Conservation (phyloP, 2,329 filamentous ascomycete species). For the Dendrostoma leiphaemia region DNA sequence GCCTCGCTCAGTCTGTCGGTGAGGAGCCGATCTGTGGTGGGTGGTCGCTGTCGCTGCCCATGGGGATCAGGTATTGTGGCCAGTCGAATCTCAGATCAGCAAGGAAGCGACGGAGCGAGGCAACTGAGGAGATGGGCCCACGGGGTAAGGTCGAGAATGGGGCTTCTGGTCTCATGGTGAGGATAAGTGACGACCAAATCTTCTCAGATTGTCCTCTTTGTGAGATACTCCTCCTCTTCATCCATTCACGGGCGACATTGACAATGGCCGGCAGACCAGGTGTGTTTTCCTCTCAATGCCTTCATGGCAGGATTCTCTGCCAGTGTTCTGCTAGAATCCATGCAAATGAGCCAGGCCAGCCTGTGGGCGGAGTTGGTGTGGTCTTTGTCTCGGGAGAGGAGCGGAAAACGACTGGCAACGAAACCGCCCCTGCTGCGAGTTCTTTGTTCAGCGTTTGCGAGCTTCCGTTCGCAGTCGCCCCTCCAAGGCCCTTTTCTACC, state of each 20-base stretch:
- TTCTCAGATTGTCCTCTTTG: conserved; percentile 32
- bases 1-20: neutral
- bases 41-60: conserved; percentile 10
- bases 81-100: conserved; percentile 9
- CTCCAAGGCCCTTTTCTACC: neutral
- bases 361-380: conserved; percentile 6
- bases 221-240: conserved; percentile 19
- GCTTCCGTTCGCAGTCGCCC: conserved; percentile 27
- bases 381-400: conserved; percentile 40
- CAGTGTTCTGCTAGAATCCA: conserved; percentile 19
- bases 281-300: conserved; percentile 21
- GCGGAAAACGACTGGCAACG: conserved; percentile 38
- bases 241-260: conserved; percentile 17
- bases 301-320: conserved; percentile 19
- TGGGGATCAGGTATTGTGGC: conserved; percentile 5
- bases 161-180: conserved; percentile 13
- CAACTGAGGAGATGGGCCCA: conserved; percentile 4
- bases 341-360: conserved; percentile 14
- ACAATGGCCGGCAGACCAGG: conserved; percentile 23
- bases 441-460: conserved; percentile 31
- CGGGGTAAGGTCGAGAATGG: conserved; percentile 15
- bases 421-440: conserved; percentile 22
- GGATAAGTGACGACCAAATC: conserved; percentile 21
- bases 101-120: conserved; percentile 10
- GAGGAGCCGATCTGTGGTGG: neutral